Conservation (phyloP, 2,329 filamentous ascomycete species). For the Colletotrichum sp. region DNA sequence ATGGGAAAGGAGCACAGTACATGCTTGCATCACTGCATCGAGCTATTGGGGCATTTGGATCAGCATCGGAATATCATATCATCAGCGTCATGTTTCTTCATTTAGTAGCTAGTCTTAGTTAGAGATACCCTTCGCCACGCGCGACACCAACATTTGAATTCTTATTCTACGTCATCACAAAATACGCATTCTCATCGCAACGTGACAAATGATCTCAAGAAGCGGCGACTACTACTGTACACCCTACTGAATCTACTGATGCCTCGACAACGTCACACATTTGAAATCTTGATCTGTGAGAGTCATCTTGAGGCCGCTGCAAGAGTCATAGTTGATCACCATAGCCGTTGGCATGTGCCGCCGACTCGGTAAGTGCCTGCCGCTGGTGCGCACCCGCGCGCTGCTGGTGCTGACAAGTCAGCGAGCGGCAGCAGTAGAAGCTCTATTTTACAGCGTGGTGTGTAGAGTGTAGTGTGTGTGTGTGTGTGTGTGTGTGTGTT, state of each 20-base stretch:
- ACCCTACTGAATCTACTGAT: neutral
- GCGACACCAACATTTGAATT: slow-evolving; percentile 18
- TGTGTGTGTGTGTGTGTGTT: neutral
- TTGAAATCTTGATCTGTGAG: neutral
- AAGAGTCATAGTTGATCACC: neutral
- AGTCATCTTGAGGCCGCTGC: neutral
- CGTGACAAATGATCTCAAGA: neutral
- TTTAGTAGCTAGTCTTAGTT: slow-evolving; percentile 10
- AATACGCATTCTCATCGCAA: neutral
- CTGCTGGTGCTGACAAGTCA: neutral
- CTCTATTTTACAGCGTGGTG: neutral
- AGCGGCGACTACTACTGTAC: neutral
- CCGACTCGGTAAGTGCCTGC: neutral
- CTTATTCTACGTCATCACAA: neutral
- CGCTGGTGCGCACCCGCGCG: neutral
- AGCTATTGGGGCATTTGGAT: slow-evolving; percentile 3
- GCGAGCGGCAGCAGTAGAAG: neutral
- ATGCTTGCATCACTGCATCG: slow-evolving; percentile 3
- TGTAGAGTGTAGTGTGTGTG: neutral
- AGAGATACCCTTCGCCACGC: slow-evolving; percentile 20
- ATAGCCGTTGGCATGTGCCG: neutral
- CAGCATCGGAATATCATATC: slow-evolving; percentile 5
- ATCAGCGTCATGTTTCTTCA: slow-evolving; percentile 1
- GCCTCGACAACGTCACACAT: neutral
- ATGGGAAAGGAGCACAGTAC: neutral